Conservation (phyloP, 139 green algal genomes). For the Dunaliella primolecta region DNA sequence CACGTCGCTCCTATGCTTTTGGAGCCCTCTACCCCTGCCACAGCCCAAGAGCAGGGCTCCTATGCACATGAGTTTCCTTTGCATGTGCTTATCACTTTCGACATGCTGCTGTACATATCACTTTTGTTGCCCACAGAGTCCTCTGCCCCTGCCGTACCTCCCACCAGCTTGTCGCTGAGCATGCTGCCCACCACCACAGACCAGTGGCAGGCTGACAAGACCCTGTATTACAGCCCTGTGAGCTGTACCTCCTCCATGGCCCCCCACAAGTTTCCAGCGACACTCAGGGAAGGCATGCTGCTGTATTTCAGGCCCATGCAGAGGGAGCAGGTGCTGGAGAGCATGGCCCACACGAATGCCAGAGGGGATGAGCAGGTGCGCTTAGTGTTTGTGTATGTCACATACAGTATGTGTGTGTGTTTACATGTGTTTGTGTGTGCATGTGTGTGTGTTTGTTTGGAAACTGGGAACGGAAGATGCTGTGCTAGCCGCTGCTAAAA, state of each 20-base stretch:
- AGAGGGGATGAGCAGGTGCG: background rate
- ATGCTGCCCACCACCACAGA: background rate
- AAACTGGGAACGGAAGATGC: background rate
- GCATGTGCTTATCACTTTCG: no score
- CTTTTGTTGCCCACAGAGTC: no score
- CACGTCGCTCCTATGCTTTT: no score
- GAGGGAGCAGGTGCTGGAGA: background rate
- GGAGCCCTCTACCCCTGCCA: no score
- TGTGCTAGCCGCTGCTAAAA: background rate
- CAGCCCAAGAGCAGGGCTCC: no score
- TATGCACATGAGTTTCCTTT: no score
- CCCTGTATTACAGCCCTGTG: slow-evolving; percentile 10
- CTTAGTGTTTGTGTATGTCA: background rate
- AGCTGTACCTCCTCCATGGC: background rate
- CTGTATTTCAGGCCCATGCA: slow-evolving; percentile 7
- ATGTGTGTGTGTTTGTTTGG: background rate
- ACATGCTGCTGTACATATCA: no score
- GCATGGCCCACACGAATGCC: background rate
- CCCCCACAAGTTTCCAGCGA: background rate
- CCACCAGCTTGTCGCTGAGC: background rate
- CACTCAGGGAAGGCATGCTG: background rate
- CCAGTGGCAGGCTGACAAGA: slow-evolving; percentile 3
- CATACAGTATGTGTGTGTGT: background rate
- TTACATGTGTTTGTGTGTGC: no score
- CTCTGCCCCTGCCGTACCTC: no score